Evolutionary conservation across 116 monocot genomes (phyloP).

Genomic region (Phalaenopsis hybrid): DNA sequence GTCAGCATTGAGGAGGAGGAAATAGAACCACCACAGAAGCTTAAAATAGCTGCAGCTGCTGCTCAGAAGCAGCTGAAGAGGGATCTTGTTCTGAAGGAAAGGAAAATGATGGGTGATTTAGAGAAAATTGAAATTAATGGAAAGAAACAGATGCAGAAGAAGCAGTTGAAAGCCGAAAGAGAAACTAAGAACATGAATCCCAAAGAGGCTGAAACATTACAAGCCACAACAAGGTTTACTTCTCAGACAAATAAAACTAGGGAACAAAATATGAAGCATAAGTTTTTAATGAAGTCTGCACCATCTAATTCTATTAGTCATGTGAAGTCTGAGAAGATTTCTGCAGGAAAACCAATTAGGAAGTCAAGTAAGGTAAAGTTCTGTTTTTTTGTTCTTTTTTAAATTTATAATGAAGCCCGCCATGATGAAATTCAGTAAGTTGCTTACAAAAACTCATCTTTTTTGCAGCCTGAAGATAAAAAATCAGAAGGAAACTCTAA

Average conservation of each 20-base stretch:
- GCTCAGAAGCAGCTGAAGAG: slow-evolving; percentile 11
- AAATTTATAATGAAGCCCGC: too few relatives aligned
- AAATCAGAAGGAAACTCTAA: slow-evolving; percentile 17
- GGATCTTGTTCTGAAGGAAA: neutral
- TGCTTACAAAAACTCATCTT: neutral
- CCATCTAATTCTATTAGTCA: neutral
- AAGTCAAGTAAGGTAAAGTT: neutral
- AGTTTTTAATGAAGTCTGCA: neutral
- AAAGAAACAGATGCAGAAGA: slow-evolving; percentile 26
- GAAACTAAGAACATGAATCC: too few relatives aligned
- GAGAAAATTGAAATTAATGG: slow-evolving; percentile 8
- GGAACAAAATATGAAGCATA: neutral
- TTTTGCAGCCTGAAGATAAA: slow-evolving; percentile 16
- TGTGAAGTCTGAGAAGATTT: slow-evolving; percentile 14
- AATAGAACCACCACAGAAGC: neutral
- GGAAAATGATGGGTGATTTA: slow-evolving; percentile 12
- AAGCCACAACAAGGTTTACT: neutral
- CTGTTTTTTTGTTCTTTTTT: neutral
- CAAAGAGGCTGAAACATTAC: slow-evolving; percentile 19
- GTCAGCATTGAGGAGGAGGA: slow-evolving; percentile 6
- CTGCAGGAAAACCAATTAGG: slow-evolving; percentile 17
- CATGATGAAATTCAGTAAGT: neutral
- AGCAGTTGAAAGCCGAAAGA: slow-evolving; percentile 9
- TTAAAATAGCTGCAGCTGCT: neutral
- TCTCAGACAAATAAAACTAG: neutral